Evolutionary conservation across 306 rosid genomes (phyloP).

Genomic region (Quercus dentata): DNA sequence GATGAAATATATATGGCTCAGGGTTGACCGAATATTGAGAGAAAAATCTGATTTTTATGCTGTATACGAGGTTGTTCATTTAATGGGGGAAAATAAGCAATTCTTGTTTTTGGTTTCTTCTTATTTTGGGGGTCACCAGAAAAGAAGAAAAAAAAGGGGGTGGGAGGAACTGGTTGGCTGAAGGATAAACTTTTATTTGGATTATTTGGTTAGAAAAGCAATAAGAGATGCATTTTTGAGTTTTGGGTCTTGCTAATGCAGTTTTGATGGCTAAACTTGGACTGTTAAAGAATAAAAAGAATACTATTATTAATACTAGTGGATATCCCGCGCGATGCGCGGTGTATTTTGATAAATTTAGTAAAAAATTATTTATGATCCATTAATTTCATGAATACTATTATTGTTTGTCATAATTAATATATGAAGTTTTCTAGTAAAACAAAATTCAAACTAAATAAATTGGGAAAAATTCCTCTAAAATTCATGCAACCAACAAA

Average conservation of each 20-base stretch:
- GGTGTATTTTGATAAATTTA: too few relatives aligned
- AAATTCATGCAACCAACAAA: too few relatives aligned
- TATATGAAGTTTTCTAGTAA: too few relatives aligned
- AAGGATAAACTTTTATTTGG: too few relatives aligned
- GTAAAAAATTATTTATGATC: too few relatives aligned
- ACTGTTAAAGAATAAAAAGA: background rate
- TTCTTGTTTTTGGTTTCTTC: background rate
- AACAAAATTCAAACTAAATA: too few relatives aligned
- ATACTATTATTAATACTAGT: background rate
- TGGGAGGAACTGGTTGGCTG: background rate
- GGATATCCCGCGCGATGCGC: too few relatives aligned
- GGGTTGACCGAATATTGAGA: conserved; percentile 17
- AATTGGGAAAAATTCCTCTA: too few relatives aligned
- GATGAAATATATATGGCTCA: conserved; percentile 23
- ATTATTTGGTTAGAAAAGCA: background rate
- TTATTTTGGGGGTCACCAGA: background rate
- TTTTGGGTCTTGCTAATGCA: background rate
- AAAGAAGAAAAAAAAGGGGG: too few relatives aligned
- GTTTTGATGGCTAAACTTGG: background rate
- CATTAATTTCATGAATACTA: too few relatives aligned
- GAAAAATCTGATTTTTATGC: conserved; percentile 2
- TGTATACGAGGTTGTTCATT: conserved; percentile 1
- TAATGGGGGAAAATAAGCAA: background rate
- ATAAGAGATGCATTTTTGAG: background rate
- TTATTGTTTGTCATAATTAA: too few relatives aligned